Conservation (phyloP, 73 alveolate species). For the Paramecium primaurelia region DNA sequence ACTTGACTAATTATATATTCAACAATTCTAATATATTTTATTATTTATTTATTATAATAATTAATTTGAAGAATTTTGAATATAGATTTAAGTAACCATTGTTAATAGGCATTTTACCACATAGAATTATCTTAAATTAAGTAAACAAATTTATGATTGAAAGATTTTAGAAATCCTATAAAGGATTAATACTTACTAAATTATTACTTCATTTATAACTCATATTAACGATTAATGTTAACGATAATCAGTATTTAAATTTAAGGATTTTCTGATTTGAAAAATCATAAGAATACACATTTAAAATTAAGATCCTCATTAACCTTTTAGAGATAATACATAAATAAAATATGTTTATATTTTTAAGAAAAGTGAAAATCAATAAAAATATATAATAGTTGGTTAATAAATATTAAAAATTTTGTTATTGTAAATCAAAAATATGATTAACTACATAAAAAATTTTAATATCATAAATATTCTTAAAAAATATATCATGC, state of each 20-base stretch:
- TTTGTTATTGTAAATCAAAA: no score
- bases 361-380: no score
- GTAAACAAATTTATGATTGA: neutral
- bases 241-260: neutral
- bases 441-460: neutral
- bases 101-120: neutral
- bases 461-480: no score
- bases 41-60: neutral
- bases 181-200: neutral
- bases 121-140: neutral
- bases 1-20: neutral
- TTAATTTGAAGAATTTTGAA: neutral
- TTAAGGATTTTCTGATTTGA: no score
- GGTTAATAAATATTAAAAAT: no score
- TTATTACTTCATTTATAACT: neutral
- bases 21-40: neutral
- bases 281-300: no score
- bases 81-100: no score
- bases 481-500: neutral
- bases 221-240: neutral
- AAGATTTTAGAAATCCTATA: neutral
- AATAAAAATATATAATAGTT: no score
- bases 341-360: no score
- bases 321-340: neutral
- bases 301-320: neutral